A percentile compares a stretch with the other conserved stretches of the same genome.
Evolutionary conservation across 2,329 filamentous ascomycete genomes (phyloP).

Genomic region (Xylaria sp.): DNA sequence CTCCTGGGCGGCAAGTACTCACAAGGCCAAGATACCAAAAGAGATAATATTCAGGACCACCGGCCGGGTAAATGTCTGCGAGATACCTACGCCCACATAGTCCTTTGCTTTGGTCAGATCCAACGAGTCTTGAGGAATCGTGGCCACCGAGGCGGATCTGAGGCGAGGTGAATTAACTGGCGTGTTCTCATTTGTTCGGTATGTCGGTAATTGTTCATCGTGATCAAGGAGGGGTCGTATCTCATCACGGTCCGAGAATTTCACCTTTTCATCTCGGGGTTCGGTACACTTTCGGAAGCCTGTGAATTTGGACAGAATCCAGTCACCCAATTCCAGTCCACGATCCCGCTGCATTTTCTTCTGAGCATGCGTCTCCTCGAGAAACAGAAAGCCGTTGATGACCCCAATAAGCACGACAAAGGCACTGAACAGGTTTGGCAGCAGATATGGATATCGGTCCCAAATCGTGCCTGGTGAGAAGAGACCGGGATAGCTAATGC

Average conservation of each 20-base stretch:
- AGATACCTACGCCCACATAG: slow-evolving; percentile 46
- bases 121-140: slow-evolving; percentile 53
- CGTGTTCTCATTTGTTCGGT: slow-evolving; percentile 70
- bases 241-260: slow-evolving; percentile 61
- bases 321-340: slow-evolving; percentile 80
- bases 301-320: slow-evolving; percentile 65
- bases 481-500: slow-evolving; percentile 79
- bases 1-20: slow-evolving; percentile 58
- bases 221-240: slow-evolving; percentile 70
- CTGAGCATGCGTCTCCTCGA: slow-evolving; percentile 92
- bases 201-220: slow-evolving; percentile 74
- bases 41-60: slow-evolving; percentile 89
- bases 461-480: slow-evolving; percentile 82
- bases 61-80: slow-evolving; percentile 81
- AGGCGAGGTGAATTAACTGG: slow-evolving; percentile 57
- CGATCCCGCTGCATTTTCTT: slow-evolving; percentile 81
- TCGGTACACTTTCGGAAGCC: slow-evolving; percentile 52
- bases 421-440: slow-evolving; percentile 67
- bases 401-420: slow-evolving; percentile 73
- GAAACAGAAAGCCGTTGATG: slow-evolving; percentile 71
- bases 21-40: slow-evolving; percentile 95
- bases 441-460: slow-evolving; percentile 87
- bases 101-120: slow-evolving; percentile 49
- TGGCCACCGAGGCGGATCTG: slow-evolving; percentile 45
- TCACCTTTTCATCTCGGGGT: slow-evolving; percentile 53